phyloP scores from a whole-genome alignment of 352 stramenopile genomes.

The Phytophthora pini region DNA sequence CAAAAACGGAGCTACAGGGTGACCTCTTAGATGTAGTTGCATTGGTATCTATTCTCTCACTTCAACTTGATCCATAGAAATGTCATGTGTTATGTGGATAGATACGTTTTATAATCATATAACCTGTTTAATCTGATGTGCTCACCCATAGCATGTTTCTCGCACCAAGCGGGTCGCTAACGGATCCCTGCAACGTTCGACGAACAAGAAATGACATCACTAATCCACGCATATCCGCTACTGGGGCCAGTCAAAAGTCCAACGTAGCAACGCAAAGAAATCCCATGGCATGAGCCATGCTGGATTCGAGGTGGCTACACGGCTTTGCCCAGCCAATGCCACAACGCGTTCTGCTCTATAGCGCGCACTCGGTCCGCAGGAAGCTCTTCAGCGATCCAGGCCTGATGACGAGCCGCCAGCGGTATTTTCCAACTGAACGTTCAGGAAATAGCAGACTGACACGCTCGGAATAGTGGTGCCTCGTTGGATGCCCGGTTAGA shows the following conservation, averaged over 20 bases:
- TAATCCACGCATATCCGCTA: slow-evolving; percentile 22
- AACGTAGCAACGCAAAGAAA: background rate
- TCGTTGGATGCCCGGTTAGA: slow-evolving; percentile 1
- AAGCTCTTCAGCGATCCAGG: slow-evolving; percentile 10
- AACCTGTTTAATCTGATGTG: slow-evolving; percentile 2
- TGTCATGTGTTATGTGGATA: background rate
- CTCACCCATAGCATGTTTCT: slow-evolving; percentile 3
- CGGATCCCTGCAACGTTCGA: slow-evolving; percentile 33
- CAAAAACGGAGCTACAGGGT: too few relatives aligned
- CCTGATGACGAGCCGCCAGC: slow-evolving; percentile 4
- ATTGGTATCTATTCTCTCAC: slow-evolving; percentile 10
- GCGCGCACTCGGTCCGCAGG: slow-evolving; percentile 6
- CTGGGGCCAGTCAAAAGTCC: slow-evolving; percentile 3
- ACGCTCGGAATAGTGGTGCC: background rate
- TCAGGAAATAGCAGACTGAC: slow-evolving; percentile 17
- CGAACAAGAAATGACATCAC: slow-evolving; percentile 32
- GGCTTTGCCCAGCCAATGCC: background rate
- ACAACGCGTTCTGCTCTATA: slow-evolving; percentile 22
- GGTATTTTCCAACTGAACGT: slow-evolving; percentile 10
- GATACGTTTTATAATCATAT: background rate
- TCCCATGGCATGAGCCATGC: background rate
- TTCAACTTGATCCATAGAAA: slow-evolving; percentile 19
- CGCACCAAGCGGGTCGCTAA: slow-evolving; percentile 15
- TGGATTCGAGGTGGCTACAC: slow-evolving; percentile 30
- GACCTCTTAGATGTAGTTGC: slow-evolving; percentile 9